Conservation (phyloP, 495 filamentous ascomycete genomes). For the Podospora bellae-mahoneyi region DNA sequence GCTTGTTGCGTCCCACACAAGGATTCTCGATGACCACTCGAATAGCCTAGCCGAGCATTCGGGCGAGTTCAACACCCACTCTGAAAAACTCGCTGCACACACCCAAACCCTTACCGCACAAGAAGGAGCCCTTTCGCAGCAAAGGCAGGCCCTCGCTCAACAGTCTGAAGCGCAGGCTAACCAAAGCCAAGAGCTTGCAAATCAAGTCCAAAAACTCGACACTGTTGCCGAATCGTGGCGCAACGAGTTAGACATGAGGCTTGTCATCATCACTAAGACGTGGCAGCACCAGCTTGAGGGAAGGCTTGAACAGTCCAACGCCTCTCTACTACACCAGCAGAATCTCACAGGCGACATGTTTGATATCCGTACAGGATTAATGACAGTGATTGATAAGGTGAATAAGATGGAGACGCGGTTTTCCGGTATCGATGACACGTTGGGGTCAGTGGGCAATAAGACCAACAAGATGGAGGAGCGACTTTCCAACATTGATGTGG, state of each 20-base stretch:
- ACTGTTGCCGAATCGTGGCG: neutral
- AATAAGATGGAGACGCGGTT: conserved; percentile 9
- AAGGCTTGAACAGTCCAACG: neutral
- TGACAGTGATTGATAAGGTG: neutral
- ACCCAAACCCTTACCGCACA: neutral
- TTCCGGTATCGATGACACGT: neutral
- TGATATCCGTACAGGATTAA: neutral
- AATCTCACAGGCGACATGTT: neutral
- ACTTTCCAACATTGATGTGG: neutral
- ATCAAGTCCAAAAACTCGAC: too few species aligned
- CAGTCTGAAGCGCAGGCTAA: neutral
- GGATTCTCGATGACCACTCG: neutral
- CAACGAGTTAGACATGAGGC: neutral
- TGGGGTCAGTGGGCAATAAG: neutral
- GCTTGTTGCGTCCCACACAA: neutral
- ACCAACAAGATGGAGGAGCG: conserved; percentile 3
- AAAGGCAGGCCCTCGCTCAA: neutral
- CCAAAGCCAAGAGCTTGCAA: neutral
- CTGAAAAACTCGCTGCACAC: neutral
- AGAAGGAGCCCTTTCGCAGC: neutral
- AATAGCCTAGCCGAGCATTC: neutral
- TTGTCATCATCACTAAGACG: neutral
- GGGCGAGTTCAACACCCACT: neutral
- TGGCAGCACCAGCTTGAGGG: neutral
- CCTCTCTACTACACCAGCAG: neutral